phyloP scores from a whole-genome alignment of 495 filamentous ascomycete species.

The Hypoxylon perforatum region DNA sequence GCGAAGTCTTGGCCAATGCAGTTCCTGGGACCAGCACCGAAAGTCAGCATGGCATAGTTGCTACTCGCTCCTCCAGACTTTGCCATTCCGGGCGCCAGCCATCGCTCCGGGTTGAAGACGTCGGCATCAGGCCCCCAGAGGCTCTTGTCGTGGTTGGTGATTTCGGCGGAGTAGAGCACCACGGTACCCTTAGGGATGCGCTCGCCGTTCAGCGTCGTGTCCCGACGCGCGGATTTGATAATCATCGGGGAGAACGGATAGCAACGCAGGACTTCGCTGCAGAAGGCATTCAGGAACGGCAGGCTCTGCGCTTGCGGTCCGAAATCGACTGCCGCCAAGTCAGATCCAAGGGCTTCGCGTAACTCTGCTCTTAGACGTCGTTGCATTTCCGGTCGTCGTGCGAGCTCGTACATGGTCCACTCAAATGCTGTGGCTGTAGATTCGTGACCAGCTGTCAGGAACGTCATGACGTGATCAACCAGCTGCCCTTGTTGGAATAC shows the following conservation, averaged over 20 bases:
- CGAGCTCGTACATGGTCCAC: background rate
- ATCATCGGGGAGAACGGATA: background rate
- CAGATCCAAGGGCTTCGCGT: background rate
- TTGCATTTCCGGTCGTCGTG: background rate
- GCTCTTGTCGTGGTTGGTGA: background rate
- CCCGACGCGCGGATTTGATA: background rate
- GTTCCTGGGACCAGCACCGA: background rate
- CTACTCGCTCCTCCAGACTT: background rate
- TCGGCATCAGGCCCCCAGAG: conserved; percentile 8
- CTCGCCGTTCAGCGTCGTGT: background rate
- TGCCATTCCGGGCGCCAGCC: background rate
- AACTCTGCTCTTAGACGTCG: background rate
- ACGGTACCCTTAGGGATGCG: background rate
- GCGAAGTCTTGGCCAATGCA: background rate
- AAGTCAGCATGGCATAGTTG: background rate
- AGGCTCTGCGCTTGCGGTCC: background rate
- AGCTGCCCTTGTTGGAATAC: background rate
- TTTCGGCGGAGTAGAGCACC: background rate
- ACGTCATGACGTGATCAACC: background rate
- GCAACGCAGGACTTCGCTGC: background rate
- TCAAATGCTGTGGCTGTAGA: background rate
- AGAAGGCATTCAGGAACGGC: background rate
- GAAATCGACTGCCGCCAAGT: background rate
- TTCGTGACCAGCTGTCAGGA: background rate
- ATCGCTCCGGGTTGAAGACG: conserved; percentile 30